Evolutionary conservation across 1,284 basidiomycete species (phyloP).

Genomic region (Veloporphyrellus conicus): DNA sequence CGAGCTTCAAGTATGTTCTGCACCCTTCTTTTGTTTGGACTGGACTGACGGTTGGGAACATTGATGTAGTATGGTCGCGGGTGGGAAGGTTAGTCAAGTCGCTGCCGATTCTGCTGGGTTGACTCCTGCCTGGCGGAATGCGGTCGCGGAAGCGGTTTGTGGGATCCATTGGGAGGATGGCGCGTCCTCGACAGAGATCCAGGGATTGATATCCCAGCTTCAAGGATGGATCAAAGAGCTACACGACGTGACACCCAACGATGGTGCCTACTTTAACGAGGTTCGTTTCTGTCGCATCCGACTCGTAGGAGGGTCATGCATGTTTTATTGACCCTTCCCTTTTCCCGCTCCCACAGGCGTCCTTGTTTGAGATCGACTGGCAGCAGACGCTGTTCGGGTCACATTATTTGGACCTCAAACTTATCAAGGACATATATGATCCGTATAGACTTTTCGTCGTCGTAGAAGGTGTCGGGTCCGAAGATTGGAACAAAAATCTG

Average conservation of each 20-base stretch:
- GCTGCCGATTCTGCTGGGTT: background rate
- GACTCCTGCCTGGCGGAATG: background rate
- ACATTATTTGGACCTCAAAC: too few species aligned
- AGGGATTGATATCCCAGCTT: conserved; percentile 24
- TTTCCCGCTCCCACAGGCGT: conserved; percentile 26
- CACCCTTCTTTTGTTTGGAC: background rate
- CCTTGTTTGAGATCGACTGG: too few species aligned
- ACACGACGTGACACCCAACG: conserved; percentile 26
- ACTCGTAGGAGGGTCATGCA: background rate
- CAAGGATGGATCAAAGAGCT: conserved; percentile 27
- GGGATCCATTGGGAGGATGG: conserved; percentile 25
- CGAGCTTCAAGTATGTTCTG: background rate
- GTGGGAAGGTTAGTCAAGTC: background rate
- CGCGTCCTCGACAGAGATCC: conserved; percentile 26
- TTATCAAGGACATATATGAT: too few species aligned
- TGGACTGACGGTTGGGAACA: background rate
- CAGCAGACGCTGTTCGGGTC: too few species aligned
- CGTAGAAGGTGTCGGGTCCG: too few species aligned
- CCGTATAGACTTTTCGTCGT: too few species aligned
- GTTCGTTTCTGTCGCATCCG: conserved; percentile 21
- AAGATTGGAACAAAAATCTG: background rate
- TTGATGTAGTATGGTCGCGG: background rate
- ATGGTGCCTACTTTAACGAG: conserved; percentile 44
- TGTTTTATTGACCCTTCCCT: background rate
- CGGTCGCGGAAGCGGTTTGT: background rate